These are phyloP conservation scores for Phyllosticta citriasiana DNA, from an alignment of 2,329 filamentous ascomycete species.

Conservation along the genomic window DNA sequence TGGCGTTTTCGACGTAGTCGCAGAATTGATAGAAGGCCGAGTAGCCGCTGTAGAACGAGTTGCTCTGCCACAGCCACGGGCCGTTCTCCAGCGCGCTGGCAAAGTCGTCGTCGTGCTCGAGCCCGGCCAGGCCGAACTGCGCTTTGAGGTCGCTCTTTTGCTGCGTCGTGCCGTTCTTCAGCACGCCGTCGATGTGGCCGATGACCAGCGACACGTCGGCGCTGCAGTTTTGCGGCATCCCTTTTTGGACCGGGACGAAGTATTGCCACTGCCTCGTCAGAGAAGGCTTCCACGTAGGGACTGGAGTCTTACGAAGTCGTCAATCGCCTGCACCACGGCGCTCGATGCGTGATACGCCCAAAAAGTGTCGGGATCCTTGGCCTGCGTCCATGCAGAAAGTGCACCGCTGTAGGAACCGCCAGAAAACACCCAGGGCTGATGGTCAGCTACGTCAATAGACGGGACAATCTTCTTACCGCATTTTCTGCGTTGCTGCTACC, in stretches of 20 bases:
- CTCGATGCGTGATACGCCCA: slow-evolving; percentile 51
- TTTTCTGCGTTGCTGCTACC: slow-evolving; percentile 39
- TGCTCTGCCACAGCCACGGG: slow-evolving; percentile 49
- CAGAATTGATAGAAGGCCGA: slow-evolving; percentile 29
- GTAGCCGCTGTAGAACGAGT: slow-evolving; percentile 41
- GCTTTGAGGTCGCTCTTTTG: slow-evolving; percentile 38
- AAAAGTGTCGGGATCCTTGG: slow-evolving; percentile 44
- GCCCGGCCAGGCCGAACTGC: slow-evolving; percentile 41
- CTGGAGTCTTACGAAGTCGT: slow-evolving; percentile 25
- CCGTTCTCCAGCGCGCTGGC: slow-evolving; percentile 44
- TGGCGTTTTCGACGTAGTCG: slow-evolving; percentile 27
- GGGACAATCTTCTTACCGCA: slow-evolving; percentile 18
- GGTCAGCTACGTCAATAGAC: neutral
- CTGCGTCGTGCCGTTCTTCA: slow-evolving; percentile 18
- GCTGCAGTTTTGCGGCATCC: slow-evolving; percentile 51
- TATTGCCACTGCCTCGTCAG: slow-evolving; percentile 45
- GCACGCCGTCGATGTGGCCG: slow-evolving; percentile 35
- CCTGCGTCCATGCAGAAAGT: slow-evolving; percentile 46
- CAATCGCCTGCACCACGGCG: slow-evolving; percentile 46
- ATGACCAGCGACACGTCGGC: slow-evolving; percentile 42
- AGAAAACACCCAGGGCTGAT: slow-evolving; percentile 44
- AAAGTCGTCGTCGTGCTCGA: slow-evolving; percentile 45
- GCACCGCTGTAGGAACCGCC: slow-evolving; percentile 50
- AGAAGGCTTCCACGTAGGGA: neutral
- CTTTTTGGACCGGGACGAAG: slow-evolving; percentile 45